A percentile compares a stretch with the other conserved stretches of the same genome.
phyloP scores from a whole-genome alignment of 2,329 filamentous ascomycete genomes.

The Cyphellophora europaea region DNA sequence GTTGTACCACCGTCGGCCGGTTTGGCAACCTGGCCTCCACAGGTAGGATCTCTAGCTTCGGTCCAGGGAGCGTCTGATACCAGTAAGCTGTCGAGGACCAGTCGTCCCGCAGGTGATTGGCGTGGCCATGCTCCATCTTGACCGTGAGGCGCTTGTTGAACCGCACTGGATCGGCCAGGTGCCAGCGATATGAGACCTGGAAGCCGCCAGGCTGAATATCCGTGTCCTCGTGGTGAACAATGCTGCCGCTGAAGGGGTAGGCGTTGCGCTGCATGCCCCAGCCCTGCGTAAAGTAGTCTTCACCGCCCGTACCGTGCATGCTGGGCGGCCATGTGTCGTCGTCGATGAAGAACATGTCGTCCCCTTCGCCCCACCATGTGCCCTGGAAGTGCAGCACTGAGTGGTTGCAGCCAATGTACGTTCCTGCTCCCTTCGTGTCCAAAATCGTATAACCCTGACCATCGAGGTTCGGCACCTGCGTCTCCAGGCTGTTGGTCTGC shows the following conservation, averaged over 20 bases:
- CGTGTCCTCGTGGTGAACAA: slow-evolving; percentile 26
- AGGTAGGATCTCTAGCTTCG: slow-evolving; percentile 22
- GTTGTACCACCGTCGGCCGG: no score
- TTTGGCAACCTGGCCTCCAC: no score
- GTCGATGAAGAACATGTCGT: slow-evolving; percentile 28
- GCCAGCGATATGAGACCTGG: slow-evolving; percentile 26
- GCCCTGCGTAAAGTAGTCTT: slow-evolving; percentile 26
- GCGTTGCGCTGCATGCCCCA: slow-evolving; percentile 30
- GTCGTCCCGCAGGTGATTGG: slow-evolving; percentile 25
- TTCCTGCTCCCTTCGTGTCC: slow-evolving; percentile 23
- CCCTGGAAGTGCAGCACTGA: slow-evolving; percentile 24
- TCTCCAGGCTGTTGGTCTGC: slow-evolving; percentile 22
- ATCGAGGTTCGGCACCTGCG: slow-evolving; percentile 20
- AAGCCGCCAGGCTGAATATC: no score
- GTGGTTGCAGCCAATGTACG: slow-evolving; percentile 26
- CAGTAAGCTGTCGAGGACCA: slow-evolving; percentile 26
- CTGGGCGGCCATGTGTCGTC: slow-evolving; percentile 26
- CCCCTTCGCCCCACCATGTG: slow-evolving; percentile 28
- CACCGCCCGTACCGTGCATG: slow-evolving; percentile 26
- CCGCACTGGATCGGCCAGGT: slow-evolving; percentile 24
- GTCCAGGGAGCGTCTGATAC: slow-evolving; percentile 25
- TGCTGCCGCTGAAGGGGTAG: slow-evolving; percentile 24
- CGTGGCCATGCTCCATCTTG: slow-evolving; percentile 22
- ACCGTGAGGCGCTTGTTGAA: slow-evolving; percentile 24
- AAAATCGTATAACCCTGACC: slow-evolving; percentile 24